A percentile compares a stretch with the other conserved stretches of the same genome.
phyloP scores from a whole-genome alignment of 352 stramenopile species.

The Thalassiosira allenii region DNA sequence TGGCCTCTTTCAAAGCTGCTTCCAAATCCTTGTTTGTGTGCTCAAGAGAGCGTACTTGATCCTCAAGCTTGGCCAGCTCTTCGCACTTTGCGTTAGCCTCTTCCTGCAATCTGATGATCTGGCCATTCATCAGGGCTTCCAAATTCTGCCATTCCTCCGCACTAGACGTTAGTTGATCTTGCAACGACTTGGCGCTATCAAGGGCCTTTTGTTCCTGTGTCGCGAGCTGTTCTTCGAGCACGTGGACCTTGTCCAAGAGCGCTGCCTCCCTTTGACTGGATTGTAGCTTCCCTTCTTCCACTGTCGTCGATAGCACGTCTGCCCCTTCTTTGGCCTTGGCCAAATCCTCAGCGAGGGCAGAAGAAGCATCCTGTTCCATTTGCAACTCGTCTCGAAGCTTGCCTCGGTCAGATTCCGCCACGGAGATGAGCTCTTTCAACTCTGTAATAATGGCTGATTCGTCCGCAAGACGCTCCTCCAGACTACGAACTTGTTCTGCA shows the following conservation, averaged over 20 bases:
- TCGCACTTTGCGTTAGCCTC: no score
- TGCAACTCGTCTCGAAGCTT: background rate
- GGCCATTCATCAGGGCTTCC: no score
- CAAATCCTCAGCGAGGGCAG: background rate
- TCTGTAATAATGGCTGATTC: background rate
- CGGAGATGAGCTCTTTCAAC: background rate
- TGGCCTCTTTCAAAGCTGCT: no score
- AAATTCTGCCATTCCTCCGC: no score
- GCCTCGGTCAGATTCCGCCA: background rate
- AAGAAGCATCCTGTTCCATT: background rate
- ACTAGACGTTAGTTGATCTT: no score
- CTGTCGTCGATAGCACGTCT: background rate
- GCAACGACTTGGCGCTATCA: slow-evolving; percentile 7
- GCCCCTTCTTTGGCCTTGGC: background rate
- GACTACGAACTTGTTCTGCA: no score
- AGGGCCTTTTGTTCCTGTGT: slow-evolving; percentile 6
- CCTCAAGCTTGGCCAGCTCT: no score
- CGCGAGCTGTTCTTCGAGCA: slow-evolving; percentile 28
- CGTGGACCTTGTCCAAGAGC: background rate
- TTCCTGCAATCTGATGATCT: no score
- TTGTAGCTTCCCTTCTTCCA: slow-evolving; percentile 27
- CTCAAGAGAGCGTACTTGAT: no score
- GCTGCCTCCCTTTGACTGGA: background rate
- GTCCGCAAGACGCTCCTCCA: no score
- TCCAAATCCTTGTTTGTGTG: no score